phyloP scores from a whole-genome alignment of 768 basidiomycete genomes.

The Russula abietina region DNA sequence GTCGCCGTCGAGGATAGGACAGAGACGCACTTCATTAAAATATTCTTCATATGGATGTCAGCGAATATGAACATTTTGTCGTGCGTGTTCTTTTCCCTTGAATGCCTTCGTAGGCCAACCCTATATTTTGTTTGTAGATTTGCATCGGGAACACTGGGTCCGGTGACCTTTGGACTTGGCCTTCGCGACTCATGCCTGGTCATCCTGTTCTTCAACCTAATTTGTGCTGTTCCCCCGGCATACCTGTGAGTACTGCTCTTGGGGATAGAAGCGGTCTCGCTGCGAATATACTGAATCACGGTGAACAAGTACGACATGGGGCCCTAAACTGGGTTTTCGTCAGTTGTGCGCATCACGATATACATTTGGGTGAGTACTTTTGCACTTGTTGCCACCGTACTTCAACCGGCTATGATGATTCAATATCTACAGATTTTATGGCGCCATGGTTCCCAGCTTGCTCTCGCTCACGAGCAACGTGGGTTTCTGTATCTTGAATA shows the following conservation, averaged over 20 bases:
- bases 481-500: conserved; percentile 54
- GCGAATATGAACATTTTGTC: conserved; percentile 39
- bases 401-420: neutral
- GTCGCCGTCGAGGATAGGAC: conserved; percentile 32
- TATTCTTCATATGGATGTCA: conserved; percentile 40
- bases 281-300: neutral
- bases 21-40: conserved; percentile 37
- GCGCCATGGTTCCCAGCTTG: conserved; percentile 41
- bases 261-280: neutral
- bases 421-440: conserved; percentile 45
- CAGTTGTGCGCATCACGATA: conserved; percentile 75
- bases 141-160: conserved; percentile 44
- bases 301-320: conserved; percentile 51
- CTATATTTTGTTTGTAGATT: conserved; percentile 30
- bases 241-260: conserved; percentile 35
- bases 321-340: conserved; percentile 71
- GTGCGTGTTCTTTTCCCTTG: conserved; percentile 23
- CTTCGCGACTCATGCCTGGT: conserved; percentile 41
- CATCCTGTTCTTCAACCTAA: conserved; percentile 44
- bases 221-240: conserved; percentile 39
- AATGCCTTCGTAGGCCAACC: neutral
- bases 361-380: conserved; percentile 43
- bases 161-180: conserved; percentile 39
- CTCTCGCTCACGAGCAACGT: conserved; percentile 47
- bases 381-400: neutral